Evolutionary conservation across 768 basidiomycete species (phyloP), one percentile per base, ranked within the genome.

Genomic region (Tylopilus rubrobrunneus): DNA sequence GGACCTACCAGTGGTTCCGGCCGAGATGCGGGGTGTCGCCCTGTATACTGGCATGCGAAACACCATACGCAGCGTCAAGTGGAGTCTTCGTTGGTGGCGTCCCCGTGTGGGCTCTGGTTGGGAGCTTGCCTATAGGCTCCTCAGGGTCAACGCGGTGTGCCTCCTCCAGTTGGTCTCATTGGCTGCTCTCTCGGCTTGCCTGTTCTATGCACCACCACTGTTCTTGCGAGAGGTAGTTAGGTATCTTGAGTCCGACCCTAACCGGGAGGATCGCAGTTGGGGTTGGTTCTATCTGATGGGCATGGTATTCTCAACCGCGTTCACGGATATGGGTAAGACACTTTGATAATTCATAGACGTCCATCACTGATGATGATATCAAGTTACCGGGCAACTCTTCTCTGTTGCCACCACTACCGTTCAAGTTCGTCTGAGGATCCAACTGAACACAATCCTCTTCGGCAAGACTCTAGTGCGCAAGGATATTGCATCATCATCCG

Each of bases 401-500:
- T 84, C 82, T 10, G 46, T 87, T 47, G 74, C 87, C 3, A 86
- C 83, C 0, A 88, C 86, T 1, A 78, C 75, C 5, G 68, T 93
- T 28, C 86, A 91, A 72, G 82, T 83, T 47, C 78, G 85, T 29
- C 67, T 93, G 28, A 81, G 80, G 45, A 77, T 86, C 33, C 89
- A 93, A 63, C 75, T 95, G 45, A 92, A 92, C 71, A 84, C 89
- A n/a, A 78, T 85, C 51, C 75, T 95, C 5, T 94, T 89, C 66
- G 82, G 83, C 19, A 95, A 95, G 72, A 93, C 90, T 0, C 80
- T 94, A 15, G 81, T 89, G 14, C 82, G 92, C 45, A 94, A 95
- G 69, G 89, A 92, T 58, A 74, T 88, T 25, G 90, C 89, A 1
- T 87, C 86, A 3, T 81, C 84, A n/a, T 67, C 80, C 8, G 67